These are phyloP conservation scores for Tuber melanosporum DNA, from an alignment of 495 filamentous ascomycete species.

Conservation along the genomic window DNA sequence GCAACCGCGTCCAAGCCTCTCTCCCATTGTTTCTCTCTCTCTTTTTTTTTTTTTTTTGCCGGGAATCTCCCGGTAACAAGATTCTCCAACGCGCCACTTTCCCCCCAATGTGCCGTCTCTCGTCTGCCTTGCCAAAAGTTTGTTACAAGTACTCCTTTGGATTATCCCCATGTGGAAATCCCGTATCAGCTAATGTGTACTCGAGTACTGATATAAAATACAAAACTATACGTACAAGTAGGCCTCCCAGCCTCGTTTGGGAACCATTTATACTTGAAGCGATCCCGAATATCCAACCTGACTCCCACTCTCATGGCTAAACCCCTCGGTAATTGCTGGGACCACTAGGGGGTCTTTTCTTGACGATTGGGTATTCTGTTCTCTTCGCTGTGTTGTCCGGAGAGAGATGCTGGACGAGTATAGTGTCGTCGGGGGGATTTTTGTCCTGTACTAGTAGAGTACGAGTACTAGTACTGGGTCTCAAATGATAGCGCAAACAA, in stretches of 20 bases:
- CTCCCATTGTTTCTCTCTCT: neutral
- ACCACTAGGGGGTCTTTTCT: slow-evolving; percentile 9
- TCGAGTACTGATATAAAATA: slow-evolving; percentile 7
- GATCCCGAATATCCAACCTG: slow-evolving; percentile 9
- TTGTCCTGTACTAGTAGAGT: neutral
- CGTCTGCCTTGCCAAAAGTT: slow-evolving; percentile 6
- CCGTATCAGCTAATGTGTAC: slow-evolving; percentile 10
- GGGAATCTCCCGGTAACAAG: slow-evolving; percentile 24
- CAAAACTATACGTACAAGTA: neutral
- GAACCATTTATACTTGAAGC: slow-evolving; percentile 11
- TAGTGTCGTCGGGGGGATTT: neutral
- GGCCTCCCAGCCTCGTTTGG: slow-evolving; percentile 7
- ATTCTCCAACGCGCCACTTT: slow-evolving; percentile 24
- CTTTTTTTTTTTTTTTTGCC: slow-evolving; percentile 3
- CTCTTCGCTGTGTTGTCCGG: slow-evolving; percentile 4
- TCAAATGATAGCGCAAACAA: neutral
- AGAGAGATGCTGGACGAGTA: neutral
- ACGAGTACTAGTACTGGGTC: neutral
- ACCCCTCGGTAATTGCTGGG: slow-evolving; percentile 8
- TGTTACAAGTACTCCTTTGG: slow-evolving; percentile 1
- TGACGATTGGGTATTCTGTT: neutral
- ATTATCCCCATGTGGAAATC: slow-evolving; percentile 3
- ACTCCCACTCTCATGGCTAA: slow-evolving; percentile 9
- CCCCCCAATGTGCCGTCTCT: slow-evolving; percentile 27
- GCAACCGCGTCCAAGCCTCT: neutral